Percentiles rank a stretch among this genome's conserved stretches.
These are phyloP conservation scores for Hemisphaericaspora lyxosophila DNA, from an alignment of 1,139 yeast species.

Conservation along the genomic window DNA sequence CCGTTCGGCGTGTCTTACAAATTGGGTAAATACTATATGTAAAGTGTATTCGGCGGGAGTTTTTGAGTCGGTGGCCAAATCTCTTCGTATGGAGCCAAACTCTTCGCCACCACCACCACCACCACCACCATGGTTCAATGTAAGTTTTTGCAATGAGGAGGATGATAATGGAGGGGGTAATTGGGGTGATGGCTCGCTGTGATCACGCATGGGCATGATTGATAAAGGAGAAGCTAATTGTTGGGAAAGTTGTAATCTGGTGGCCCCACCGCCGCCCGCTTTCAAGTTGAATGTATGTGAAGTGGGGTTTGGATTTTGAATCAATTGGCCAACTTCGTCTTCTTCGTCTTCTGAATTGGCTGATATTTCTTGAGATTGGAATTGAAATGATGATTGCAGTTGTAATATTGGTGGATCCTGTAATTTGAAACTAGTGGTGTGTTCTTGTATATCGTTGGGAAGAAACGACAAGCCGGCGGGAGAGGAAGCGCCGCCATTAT, in stretches of 20 bases:
- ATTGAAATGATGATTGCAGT: neutral
- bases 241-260: slow-evolving; percentile 8
- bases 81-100: slow-evolving; percentile 36
- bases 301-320: slow-evolving; percentile 5
- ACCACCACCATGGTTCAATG: slow-evolving; percentile 28
- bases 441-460: slow-evolving; percentile 12
- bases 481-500: neutral
- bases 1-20: slow-evolving; percentile 89
- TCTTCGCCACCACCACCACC: no score
- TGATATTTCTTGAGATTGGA: neutral
- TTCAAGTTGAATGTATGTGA: slow-evolving; percentile 3
- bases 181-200: slow-evolving; percentile 34
- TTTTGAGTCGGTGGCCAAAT: slow-evolving; percentile 63
- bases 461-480: slow-evolving; percentile 8
- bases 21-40: slow-evolving; percentile 91
- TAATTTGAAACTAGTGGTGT: slow-evolving; percentile 18
- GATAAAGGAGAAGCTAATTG: slow-evolving; percentile 26
- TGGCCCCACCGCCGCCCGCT: neutral
- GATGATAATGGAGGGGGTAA: slow-evolving; percentile 31
- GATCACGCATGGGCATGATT: slow-evolving; percentile 16
- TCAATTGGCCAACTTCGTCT: slow-evolving; percentile 10
- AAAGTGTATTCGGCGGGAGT: slow-evolving; percentile 92
- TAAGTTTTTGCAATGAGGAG: slow-evolving; percentile 24
- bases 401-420: slow-evolving; percentile 24
- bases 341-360: slow-evolving; percentile 4